Conservation (phyloP, 2,329 filamentous ascomycete genomes). For the Keithomyces neogunnii region DNA sequence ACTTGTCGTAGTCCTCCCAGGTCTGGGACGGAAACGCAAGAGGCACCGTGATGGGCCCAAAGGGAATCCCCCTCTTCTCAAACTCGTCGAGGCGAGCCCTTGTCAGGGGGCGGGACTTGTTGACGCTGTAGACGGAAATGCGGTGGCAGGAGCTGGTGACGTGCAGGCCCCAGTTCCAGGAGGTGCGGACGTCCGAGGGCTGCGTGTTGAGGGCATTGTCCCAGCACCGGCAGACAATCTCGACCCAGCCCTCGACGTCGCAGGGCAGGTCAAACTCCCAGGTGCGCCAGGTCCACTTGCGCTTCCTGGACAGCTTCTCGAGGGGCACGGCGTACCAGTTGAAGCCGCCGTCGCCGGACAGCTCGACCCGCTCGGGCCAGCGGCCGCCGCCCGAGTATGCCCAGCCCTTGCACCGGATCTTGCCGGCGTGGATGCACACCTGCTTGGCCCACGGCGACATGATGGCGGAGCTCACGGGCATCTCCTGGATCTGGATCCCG, state of each 20-base stretch:
- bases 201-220: conserved; percentile 56
- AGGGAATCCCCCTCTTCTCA: conserved; percentile 35
- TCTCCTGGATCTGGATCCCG: conserved; percentile 61
- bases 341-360: conserved; percentile 54
- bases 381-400: conserved; percentile 50
- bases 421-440: conserved; percentile 51
- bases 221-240: conserved; percentile 51
- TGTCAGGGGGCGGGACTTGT: conserved; percentile 39
- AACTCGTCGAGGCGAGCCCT: conserved; percentile 41
- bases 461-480: conserved; percentile 60
- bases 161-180: conserved; percentile 60
- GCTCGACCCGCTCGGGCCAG: conserved; percentile 55
- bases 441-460: conserved; percentile 55
- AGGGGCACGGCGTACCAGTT: conserved; percentile 56
- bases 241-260: conserved; percentile 53
- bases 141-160: conserved; percentile 55
- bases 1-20: conserved; percentile 37
- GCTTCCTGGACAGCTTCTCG: conserved; percentile 53
- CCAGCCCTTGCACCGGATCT: conserved; percentile 49
- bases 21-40: conserved; percentile 39
- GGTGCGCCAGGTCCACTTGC: conserved; percentile 53
- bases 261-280: conserved; percentile 57
- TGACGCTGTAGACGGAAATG: conserved; percentile 55
- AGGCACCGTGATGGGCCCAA: conserved; percentile 46
- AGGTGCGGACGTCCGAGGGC: conserved; percentile 41